Evolutionary conservation across 192 early-diverging fungal genomes (phyloP).

Genomic region (Podila minutissima): DNA sequence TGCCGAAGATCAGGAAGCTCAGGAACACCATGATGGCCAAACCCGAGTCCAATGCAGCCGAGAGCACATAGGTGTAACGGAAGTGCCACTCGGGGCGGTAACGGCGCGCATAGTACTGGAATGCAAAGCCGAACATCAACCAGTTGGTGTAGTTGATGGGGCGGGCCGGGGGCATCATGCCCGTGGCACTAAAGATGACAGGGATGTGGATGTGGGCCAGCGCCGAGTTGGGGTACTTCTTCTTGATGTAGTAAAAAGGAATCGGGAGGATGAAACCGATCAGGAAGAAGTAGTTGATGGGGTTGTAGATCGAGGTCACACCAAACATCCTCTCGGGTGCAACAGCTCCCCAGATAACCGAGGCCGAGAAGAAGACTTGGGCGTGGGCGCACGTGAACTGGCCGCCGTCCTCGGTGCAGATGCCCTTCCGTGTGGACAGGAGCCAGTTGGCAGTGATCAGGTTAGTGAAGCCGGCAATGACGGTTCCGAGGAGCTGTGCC

Average conservation of each 20-base stretch:
- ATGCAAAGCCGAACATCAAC: too few species aligned
- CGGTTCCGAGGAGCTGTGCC: conserved; percentile 61
- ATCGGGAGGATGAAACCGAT: conserved; percentile 61
- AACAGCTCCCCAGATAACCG: conserved; percentile 76
- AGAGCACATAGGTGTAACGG: conserved; percentile 1
- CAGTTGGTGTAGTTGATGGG: too few species aligned
- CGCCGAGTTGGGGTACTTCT: conserved; percentile 62
- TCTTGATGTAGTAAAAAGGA: conserved; percentile 60
- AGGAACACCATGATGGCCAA: conserved; percentile 37
- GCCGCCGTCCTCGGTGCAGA: too few species aligned
- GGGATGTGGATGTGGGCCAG: conserved; percentile 14
- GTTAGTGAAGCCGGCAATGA: conserved; percentile 63
- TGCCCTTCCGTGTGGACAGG: conserved; percentile 30
- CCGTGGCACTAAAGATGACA: too few species aligned
- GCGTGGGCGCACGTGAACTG: too few species aligned
- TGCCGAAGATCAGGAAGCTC: conserved; percentile 8
- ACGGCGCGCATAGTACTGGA: too few species aligned
- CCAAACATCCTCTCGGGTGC: conserved; percentile 69
- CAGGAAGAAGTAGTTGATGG: conserved; percentile 52
- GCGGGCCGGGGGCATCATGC: too few species aligned
- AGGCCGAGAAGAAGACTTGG: conserved; percentile 64
- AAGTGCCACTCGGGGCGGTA: conserved; percentile 27
- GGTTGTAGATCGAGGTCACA: conserved; percentile 24
- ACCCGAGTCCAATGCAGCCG: conserved; percentile 52
- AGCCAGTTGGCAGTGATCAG: conserved; percentile 48